Percentiles rank a stretch among this genome's conserved stretches.
Evolutionary conservation across 2,329 filamentous ascomycete species (phyloP).

Genomic region (Apiospora saccharicola): DNA sequence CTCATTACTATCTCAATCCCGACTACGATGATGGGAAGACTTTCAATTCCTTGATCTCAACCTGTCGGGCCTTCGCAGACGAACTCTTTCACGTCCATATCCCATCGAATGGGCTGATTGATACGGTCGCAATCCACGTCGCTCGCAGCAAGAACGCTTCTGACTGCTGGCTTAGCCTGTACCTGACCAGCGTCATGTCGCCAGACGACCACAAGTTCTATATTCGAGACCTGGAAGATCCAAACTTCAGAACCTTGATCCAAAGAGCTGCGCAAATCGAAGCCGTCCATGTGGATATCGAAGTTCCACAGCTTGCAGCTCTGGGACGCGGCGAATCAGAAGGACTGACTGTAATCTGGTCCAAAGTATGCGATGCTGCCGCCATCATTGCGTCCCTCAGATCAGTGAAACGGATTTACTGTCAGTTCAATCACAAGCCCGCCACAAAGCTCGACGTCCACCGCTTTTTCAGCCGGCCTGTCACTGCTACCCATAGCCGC

Average conservation of each 20-base stretch:
- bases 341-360: not conserved
- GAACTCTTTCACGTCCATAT: not conserved
- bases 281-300: fast-evolving
- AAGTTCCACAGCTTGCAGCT: not conserved
- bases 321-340: not conserved
- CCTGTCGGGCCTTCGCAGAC: not conserved
- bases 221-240: not conserved
- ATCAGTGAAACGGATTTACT: not conserved
- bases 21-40: not conserved
- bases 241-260: not conserved
- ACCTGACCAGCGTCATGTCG: not conserved
- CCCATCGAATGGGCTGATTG: fast-evolving
- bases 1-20: too few species aligned
- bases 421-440: not conserved
- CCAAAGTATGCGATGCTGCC: not conserved
- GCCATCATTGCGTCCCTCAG: not conserved
- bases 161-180: not conserved
- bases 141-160: not conserved
- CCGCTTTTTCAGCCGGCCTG: not conserved
- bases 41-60: not conserved
- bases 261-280: not conserved
- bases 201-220: not conserved
- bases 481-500: not conserved
- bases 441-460: not conserved
- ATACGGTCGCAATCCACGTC: not conserved